Evolutionary conservation across 2,329 filamentous ascomycete species (phyloP).

Genomic region (Aureobasidium lini): DNA sequence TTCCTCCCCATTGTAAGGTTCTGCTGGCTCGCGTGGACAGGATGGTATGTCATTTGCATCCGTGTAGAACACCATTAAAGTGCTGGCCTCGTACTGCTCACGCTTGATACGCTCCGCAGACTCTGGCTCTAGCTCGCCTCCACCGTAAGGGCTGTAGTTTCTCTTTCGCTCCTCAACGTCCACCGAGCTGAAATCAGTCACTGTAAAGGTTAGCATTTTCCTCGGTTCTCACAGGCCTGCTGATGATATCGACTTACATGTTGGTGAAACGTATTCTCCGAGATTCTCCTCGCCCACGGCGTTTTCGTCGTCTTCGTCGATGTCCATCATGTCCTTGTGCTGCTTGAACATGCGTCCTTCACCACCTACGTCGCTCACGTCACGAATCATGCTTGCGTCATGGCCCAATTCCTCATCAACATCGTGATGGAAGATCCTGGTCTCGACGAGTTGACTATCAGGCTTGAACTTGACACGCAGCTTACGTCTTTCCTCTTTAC

Average conservation of each 20-base stretch:
- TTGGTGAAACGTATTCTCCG: conserved; percentile 12
- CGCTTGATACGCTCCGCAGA: conserved; percentile 38
- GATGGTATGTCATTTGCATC: conserved; percentile 39
- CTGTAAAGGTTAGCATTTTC: not conserved
- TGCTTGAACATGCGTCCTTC: conserved; percentile 50
- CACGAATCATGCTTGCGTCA: conserved; percentile 59
- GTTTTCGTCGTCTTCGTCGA: conserved; percentile 54
- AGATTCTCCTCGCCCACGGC: conserved; percentile 44
- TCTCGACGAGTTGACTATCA: conserved; percentile 57
- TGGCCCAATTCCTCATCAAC: conserved; percentile 63
- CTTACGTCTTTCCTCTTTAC: conserved; percentile 64
- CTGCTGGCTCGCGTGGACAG: conserved; percentile 37
- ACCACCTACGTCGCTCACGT: conserved; percentile 64
- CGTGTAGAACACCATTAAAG: conserved; percentile 41
- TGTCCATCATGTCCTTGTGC: conserved; percentile 58
- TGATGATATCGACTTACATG: not conserved
- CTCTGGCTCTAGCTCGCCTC: conserved; percentile 32
- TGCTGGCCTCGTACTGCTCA: conserved; percentile 38
- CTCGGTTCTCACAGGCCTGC: not conserved
- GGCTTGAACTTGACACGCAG: conserved; percentile 65
- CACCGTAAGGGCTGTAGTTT: conserved; percentile 40
- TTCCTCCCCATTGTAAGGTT: conserved; percentile 28
- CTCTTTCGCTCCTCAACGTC: conserved; percentile 33
- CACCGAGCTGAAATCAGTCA: conserved; percentile 39
- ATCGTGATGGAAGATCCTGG: conserved; percentile 65